Evolutionary conservation across 2,329 filamentous ascomycete species (phyloP), one percentile per base, ranked within the genome.

Genomic region (Truncatella angustata): DNA sequence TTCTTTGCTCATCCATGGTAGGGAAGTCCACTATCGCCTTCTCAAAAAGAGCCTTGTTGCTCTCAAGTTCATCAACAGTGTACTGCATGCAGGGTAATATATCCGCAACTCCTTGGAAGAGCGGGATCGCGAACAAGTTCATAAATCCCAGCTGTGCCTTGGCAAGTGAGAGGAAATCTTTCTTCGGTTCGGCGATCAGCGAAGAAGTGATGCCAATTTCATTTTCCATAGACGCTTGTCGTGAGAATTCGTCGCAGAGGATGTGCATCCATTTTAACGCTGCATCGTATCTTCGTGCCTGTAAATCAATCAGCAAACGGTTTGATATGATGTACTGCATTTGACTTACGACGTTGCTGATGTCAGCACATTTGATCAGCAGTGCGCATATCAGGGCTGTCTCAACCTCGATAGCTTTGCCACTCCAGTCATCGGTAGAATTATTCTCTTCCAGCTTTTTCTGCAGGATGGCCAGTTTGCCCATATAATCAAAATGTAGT

Each of bases 291-390:
- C 85, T 87, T 52, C 94, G 86, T 50, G 92, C 91, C 89, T 93
- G 57, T n/a, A 49, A 28, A 46, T 11, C 23, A 5, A 9, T 18
- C 20, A 23, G 26, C n/a, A n/a, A n/a, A n/a, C n/a, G n/a, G n/a
- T n/a, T n/a, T n/a, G n/a, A n/a, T n/a, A n/a, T n/a, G n/a, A n/a
- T n/a, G n/a, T n/a, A n/a, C n/a, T n/a, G 9, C 46, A 11, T 1
- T 10, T 28, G 32, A 86, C 89, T 69, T 80, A 93, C 90, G 68
- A 97, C 94, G 67, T 99, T 99, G 73, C 93, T 97, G 65, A 99
- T 97, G 69, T 99, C 94, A 35, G 94, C 94, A 67, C 94, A 97
- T 70, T 99, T 99, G 73, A 99, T 97, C 54, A 99, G 75, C 52
- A 99, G 74, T 12, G 91, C 91, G 70, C 94, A 97, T n/a, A 88